Base-by-base conservation (phyloP, 768 basidiomycete genomes). In the Astraeus odoratus region DNA sequence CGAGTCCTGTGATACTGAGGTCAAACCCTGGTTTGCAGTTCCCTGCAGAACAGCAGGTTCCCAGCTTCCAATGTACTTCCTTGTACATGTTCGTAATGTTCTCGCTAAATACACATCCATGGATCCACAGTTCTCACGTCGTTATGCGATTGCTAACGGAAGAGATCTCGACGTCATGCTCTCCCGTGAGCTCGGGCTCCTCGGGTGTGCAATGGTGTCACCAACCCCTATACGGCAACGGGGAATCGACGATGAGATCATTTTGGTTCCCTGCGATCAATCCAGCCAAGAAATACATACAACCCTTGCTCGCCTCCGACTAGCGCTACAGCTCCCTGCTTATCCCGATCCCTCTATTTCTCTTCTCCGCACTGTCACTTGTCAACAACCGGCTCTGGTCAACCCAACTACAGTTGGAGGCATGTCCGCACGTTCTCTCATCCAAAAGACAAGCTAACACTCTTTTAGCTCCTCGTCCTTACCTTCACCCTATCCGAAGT, bases 31-130 rank as follows among this genome's bases (percentile, higher is more conserved):
- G 51, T 58, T 42, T 50, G 55, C 48, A 50, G 58, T 51, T 50
- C 67, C 45, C 67, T 71, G 60, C 52, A 61, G 49, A 25, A 45
- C 61, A 37, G 50, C 54, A 23, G 64, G 64, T 19, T 55, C 42
- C 22, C 59, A 65, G 42, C 62, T 63, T 1, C 62, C 64, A 6
- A 54, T 53, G 9, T 66, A 64, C 48, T 62, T 66, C 42, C 48
- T 56, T 23, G 36, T 44, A 29, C 67, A 73, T 53, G 63, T 72
- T 29, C 60, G 65, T 35, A 67, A 71, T 35, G 75, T 73, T 67
- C 68, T 79, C 24, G 70, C 75, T 52, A 49, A 53, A 13, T 68
- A 76, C 51, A 68, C 76, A 30, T 73, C 75, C 18, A 63, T 64
- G 43, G 61, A 72, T 33, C 54, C 58, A 22, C 50, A 40, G 46